Conservation (phyloP, 257 asterid species). For the Nicotiana attenuata region DNA sequence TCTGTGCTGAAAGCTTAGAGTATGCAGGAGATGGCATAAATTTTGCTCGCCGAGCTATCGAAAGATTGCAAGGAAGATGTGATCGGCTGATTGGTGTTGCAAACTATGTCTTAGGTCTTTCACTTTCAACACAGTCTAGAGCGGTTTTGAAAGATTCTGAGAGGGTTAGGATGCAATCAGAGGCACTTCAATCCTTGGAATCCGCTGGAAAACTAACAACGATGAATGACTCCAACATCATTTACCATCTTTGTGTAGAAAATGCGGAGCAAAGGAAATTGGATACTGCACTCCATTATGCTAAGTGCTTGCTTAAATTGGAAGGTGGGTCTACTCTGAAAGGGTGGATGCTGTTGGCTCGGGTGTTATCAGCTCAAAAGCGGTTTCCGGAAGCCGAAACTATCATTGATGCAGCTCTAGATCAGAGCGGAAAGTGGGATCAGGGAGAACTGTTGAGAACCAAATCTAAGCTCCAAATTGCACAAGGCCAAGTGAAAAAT, state of each 20-base stretch:
- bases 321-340: conserved; percentile 60
- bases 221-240: conserved; percentile 50
- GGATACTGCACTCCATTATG: conserved; percentile 66
- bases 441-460: conserved; percentile 71
- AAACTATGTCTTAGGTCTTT: conserved; percentile 54
- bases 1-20: conserved; percentile 44
- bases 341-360: conserved; percentile 76
- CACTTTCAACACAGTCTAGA: conserved; percentile 53
- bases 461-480: conserved; percentile 82
- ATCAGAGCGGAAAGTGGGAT: conserved; percentile 83
- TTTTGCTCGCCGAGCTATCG: conserved; percentile 59
- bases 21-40: conserved; percentile 55
- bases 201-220: conserved; percentile 48
- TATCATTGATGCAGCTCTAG: conserved; percentile 56
- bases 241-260: conserved; percentile 64
- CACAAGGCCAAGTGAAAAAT: conserved; percentile 59
- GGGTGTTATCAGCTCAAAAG: conserved; percentile 73
- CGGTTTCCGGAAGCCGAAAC: conserved; percentile 56
- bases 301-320: conserved; percentile 49
- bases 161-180: conserved; percentile 47
- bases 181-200: conserved; percentile 65
- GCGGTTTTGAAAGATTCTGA: conserved; percentile 35
- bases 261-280: conserved; percentile 86
- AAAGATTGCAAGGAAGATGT: conserved; percentile 47
- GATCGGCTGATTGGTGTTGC: conserved; percentile 53